These are phyloP conservation scores for Schizochytrium sp. DNA, from an alignment of 108 stramenopile species.

Conservation along the genomic window DNA sequence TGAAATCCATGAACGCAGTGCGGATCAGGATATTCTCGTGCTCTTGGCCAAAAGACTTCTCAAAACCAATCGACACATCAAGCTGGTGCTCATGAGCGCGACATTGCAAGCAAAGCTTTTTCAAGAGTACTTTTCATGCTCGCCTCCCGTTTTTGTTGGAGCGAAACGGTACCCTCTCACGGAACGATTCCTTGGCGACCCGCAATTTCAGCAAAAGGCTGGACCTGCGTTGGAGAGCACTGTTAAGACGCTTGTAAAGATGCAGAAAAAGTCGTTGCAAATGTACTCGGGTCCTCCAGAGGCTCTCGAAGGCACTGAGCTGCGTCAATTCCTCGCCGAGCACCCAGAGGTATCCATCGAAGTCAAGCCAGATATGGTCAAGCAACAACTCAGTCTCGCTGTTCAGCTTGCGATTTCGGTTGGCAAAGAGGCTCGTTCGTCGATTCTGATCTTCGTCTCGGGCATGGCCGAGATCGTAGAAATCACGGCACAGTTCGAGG, in stretches of 20 bases:
- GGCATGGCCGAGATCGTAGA: neutral
- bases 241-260: neutral
- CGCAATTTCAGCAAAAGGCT: neutral
- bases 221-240: neutral
- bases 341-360: neutral
- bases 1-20: conserved; percentile 62
- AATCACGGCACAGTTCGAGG: neutral
- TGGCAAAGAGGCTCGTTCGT: neutral
- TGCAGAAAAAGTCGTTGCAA: neutral
- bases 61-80: neutral
- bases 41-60: conserved; percentile 23
- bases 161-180: neutral
- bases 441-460: neutral
- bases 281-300: neutral
- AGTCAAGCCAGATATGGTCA: neutral
- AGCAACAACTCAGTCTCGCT: neutral
- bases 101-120: conserved; percentile 14
- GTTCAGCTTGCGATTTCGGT: neutral
- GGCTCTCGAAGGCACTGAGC: neutral
- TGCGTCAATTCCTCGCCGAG: neutral
- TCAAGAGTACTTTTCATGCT: neutral
- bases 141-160: neutral
- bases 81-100: conserved; percentile 18
- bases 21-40: conserved; percentile 58
- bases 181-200: neutral